Evolutionary conservation across 352 stramenopile genomes (phyloP).

Genomic region (Phytophthora ramorum): DNA sequence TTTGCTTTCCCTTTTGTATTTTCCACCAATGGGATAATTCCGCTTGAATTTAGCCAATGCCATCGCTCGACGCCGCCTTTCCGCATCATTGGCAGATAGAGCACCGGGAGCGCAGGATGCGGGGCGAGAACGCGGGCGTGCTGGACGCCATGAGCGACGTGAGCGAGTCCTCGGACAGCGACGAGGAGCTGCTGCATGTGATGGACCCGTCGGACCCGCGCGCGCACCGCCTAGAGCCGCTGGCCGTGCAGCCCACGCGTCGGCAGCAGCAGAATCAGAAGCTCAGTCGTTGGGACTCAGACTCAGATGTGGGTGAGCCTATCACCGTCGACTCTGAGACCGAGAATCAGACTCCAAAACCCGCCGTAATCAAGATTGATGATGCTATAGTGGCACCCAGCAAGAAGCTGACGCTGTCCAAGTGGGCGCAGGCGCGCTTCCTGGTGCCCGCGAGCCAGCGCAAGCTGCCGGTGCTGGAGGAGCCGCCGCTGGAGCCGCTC

Average conservation of each 20-base stretch:
- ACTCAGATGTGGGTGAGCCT: constrained; percentile 58
- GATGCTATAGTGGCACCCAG: neutral
- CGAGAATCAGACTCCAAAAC: constrained; percentile 17
- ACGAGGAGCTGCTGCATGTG: constrained; percentile 62
- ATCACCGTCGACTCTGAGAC: constrained; percentile 33
- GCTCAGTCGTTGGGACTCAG: constrained; percentile 67
- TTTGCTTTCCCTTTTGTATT: neutral
- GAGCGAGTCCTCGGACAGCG: constrained; percentile 41
- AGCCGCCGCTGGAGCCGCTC: constrained; percentile 76
- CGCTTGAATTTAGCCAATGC: constrained; percentile 18
- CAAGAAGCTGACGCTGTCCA: constrained; percentile 61
- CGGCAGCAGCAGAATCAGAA: constrained; percentile 32
- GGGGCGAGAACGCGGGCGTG: constrained; percentile 43
- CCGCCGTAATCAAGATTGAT: constrained; percentile 27
- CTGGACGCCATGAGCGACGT: constrained; percentile 45
- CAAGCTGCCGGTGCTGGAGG: constrained; percentile 58
- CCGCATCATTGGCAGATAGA: constrained; percentile 22
- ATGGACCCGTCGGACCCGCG: constrained; percentile 83
- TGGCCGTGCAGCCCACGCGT: constrained; percentile 43
- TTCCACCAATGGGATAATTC: constrained; percentile 9
- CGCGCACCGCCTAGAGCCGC: constrained; percentile 49
- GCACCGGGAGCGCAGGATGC: constrained; percentile 22
- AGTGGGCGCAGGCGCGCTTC: constrained; percentile 77
- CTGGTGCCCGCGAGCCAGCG: constrained; percentile 63
- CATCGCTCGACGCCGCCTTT: neutral